These are phyloP conservation scores for Quercus lobata DNA, from an alignment of 331 rosid genomes.

Conservation along the genomic window DNA sequence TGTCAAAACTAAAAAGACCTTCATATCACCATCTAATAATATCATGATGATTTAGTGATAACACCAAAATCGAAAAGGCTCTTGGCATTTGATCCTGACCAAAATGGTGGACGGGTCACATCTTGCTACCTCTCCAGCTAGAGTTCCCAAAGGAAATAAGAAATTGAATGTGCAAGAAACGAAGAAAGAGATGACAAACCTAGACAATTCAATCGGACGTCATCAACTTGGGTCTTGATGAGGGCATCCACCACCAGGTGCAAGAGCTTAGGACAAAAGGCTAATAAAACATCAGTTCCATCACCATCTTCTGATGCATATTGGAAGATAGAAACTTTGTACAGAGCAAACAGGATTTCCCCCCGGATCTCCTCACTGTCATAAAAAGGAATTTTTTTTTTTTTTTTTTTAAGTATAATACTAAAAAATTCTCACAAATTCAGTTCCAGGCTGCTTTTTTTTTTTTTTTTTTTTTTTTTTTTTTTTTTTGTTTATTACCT, in stretches of 20 bases:
- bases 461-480: not conserved
- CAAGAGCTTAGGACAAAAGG: conserved; percentile 69
- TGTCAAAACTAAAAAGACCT: conserved; percentile 6
- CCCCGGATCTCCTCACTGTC: conserved; percentile 89
- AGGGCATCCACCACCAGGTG: conserved; percentile 70
- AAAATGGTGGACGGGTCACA: not conserved
- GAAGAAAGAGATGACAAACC: conserved; percentile 40
- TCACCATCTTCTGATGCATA: conserved; percentile 44
- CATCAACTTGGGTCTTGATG: conserved; percentile 74
- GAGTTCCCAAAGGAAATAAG: conserved; percentile 8
- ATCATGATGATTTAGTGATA: not conserved
- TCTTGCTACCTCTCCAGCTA: conserved; percentile 1
- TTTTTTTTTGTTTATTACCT: conserved; percentile 40
- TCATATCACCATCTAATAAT: not conserved
- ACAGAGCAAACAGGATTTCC: conserved; percentile 78
- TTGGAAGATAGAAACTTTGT: conserved; percentile 54
- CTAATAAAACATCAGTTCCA: conserved; percentile 50
- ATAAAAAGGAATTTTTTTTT: too few relatives aligned
- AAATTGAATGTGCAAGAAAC: not conserved
- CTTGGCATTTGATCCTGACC: not conserved
- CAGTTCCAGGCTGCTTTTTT: too few relatives aligned
- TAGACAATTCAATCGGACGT: conserved; percentile 82
- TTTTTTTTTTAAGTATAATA: too few relatives aligned
- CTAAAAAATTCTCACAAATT: not conserved
- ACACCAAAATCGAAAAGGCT: not conserved